A percentile compares a stretch with the other conserved stretches of the same genome.
phyloP scores from a whole-genome alignment of 306 rosid species.

The Cyamopsis tetragonoloba region DNA sequence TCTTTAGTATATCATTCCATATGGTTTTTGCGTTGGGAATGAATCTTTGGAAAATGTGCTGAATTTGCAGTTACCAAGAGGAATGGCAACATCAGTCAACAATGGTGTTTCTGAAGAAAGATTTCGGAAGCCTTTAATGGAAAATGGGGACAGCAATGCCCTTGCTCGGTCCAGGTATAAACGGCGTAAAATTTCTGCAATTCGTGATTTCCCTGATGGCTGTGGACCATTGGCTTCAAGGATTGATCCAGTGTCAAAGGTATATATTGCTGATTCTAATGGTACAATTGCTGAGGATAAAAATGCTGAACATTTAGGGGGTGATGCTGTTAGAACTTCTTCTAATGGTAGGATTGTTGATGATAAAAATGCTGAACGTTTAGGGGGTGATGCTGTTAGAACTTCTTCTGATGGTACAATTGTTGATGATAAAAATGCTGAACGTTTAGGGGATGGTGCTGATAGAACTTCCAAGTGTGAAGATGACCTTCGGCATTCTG shows the following conservation, averaged over 20 bases:
- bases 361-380: conserved; percentile 20
- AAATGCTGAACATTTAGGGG: conserved; percentile 15
- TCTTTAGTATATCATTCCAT: neutral
- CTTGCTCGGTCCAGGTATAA: conserved; percentile 30
- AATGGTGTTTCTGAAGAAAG: conserved; percentile 38
- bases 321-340: neutral
- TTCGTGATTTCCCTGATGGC: conserved; percentile 72
- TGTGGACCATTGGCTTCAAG: conserved; percentile 54
- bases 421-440: conserved; percentile 22
- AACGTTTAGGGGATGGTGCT: conserved; percentile 8
- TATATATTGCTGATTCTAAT: neutral
- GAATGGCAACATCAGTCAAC: conserved; percentile 30
- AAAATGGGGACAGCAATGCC: conserved; percentile 37
- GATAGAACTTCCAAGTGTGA: neutral
- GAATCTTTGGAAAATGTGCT: conserved; percentile 33
- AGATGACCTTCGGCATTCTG: conserved; percentile 15
- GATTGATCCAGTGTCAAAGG: neutral
- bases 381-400: conserved; percentile 5
- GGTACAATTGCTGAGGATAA: conserved; percentile 19
- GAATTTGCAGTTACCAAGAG: conserved; percentile 24
- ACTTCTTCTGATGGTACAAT: neutral
- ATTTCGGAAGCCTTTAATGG: conserved; percentile 31
- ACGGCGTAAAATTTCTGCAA: conserved; percentile 50
- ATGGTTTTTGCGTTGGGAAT: conserved; percentile 28
- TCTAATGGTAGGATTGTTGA: neutral